Conservation (phyloP, 768 basidiomycete genomes). For the Agrocybe praecox region DNA sequence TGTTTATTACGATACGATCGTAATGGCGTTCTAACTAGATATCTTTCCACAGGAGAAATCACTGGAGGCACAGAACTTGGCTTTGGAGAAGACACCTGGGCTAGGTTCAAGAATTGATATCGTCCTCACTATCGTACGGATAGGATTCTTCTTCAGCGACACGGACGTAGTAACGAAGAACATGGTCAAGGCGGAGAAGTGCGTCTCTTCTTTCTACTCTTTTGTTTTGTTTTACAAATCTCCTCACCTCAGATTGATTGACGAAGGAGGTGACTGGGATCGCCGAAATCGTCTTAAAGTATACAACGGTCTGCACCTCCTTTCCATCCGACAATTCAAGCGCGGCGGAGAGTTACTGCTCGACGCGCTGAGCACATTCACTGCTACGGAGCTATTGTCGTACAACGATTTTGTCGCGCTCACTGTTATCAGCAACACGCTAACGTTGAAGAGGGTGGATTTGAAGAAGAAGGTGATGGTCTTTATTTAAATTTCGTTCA, state of each 20-base stretch:
- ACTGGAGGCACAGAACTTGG: slow-evolving; percentile 77
- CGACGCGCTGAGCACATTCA: slow-evolving; percentile 93
- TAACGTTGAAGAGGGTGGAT: slow-evolving; percentile 80
- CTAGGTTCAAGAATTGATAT: slow-evolving; percentile 94
- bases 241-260: slow-evolving; percentile 66
- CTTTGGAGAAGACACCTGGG: slow-evolving; percentile 90
- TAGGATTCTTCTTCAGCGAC: slow-evolving; percentile 90
- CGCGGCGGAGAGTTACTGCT: slow-evolving; percentile 82
- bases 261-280: slow-evolving; percentile 98
- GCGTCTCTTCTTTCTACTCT: slow-evolving; percentile 25
- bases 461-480: slow-evolving; percentile 96
- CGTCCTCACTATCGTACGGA: slow-evolving; percentile 82
- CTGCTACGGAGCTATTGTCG: slow-evolving; percentile 83
- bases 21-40: background rate
- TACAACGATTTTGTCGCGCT: slow-evolving; percentile 92
- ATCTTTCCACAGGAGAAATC: slow-evolving; percentile 76
- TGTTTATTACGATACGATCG: background rate
- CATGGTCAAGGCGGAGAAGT: slow-evolving; percentile 83
- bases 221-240: background rate
- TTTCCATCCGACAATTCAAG: slow-evolving; percentile 92
- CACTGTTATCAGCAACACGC: slow-evolving; percentile 76
- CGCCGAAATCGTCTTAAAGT: slow-evolving; percentile 95
- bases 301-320: slow-evolving; percentile 83
- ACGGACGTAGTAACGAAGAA: slow-evolving; percentile 68
- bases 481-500: too few relatives aligned